Evolutionary conservation across 2,329 filamentous ascomycete species (phyloP).

Genomic region (Fusarium coicis): DNA sequence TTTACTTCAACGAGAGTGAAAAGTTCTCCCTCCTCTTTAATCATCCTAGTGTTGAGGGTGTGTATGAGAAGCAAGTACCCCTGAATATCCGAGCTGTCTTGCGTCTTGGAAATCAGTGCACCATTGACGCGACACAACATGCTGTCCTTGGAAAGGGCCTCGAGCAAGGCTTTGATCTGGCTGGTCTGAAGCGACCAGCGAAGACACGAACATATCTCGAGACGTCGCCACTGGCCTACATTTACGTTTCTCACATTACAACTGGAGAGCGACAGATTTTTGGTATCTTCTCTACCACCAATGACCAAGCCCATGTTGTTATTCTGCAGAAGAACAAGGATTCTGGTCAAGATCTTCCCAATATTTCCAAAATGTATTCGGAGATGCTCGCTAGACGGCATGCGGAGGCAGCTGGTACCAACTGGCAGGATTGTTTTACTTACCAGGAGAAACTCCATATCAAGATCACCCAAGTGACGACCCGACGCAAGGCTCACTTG

Average conservation of each 20-base stretch:
- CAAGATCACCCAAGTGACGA: slow-evolving; percentile 88
- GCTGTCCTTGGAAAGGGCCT: slow-evolving; percentile 93
- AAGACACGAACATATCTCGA: slow-evolving; percentile 79
- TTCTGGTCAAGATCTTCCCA: slow-evolving; percentile 83
- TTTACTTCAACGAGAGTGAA: slow-evolving; percentile 85
- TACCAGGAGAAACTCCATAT: slow-evolving; percentile 91
- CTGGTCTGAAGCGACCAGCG: slow-evolving; percentile 73
- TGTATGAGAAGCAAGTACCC: slow-evolving; percentile 94
- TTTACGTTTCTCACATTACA: slow-evolving; percentile 93
- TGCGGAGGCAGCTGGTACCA: slow-evolving; percentile 73
- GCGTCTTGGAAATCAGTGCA: slow-evolving; percentile 89
- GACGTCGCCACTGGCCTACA: slow-evolving; percentile 78
- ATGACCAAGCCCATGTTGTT: slow-evolving; percentile 83
- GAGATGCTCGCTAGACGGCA: slow-evolving; percentile 76
- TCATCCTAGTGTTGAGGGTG: slow-evolving; percentile 93
- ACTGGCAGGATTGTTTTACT: slow-evolving; percentile 82
- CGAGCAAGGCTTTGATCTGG: slow-evolving; percentile 92
- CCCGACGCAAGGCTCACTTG: slow-evolving; percentile 86
- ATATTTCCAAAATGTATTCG: slow-evolving; percentile 86
- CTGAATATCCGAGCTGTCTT: slow-evolving; percentile 88
- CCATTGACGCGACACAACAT: slow-evolving; percentile 89
- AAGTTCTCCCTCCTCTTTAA: slow-evolving; percentile 88
- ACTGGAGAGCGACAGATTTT: slow-evolving; percentile 94
- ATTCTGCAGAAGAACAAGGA: slow-evolving; percentile 88
- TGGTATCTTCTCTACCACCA: slow-evolving; percentile 87